Evolutionary conservation across 768 basidiomycete species (phyloP), one percentile per base, ranked within the genome.

Genomic region (Mycena olivaceomarginata): DNA sequence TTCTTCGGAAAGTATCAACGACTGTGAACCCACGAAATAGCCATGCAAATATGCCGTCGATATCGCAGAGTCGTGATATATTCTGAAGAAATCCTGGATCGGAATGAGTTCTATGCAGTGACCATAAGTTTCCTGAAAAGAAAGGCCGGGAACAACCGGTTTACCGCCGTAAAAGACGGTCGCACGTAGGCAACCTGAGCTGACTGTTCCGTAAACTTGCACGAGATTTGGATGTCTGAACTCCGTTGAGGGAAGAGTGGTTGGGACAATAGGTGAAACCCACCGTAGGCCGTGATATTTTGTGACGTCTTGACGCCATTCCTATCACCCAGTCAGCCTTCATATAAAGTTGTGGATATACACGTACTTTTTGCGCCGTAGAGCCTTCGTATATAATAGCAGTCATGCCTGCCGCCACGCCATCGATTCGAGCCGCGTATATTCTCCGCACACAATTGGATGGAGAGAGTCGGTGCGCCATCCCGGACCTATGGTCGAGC

Each of bases 1-100:
- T 1, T 12, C 5, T 22, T 31, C 45, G 25, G 13, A 15, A 10
- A 11, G 45, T 31, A 20, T 22, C n/a, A 22, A 18, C 6, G 66
- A 16, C 11, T 16, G 37, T 2, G 18, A 37, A 53, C 66, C 7
- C n/a, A 67, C 66, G 48, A 67, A 67, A 39, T 67, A 67, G 1
- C 66, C 66, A 39, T 67, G 66, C 37, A 67, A 67, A 37, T 67
- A 67, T 15, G 48, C 48, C 4, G 37, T 67, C 20, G 48, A 51
- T 37, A 67, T 51, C 3, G 66, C 13, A 31, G 66, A 67, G 12
- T 53, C 12, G 20, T 46, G 46, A 53, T 67, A 53, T 39, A 39
- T 31, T 37, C 37, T 31, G 66, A 67, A 67, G 37, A 67, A 67
- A 4, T 67, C 31, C 37, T 53, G 66, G 45, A 67, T 67, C 5